These are phyloP conservation scores for Auriscalpium microsporum DNA, from an alignment of 768 basidiomycete genomes.

Conservation along the genomic window DNA sequence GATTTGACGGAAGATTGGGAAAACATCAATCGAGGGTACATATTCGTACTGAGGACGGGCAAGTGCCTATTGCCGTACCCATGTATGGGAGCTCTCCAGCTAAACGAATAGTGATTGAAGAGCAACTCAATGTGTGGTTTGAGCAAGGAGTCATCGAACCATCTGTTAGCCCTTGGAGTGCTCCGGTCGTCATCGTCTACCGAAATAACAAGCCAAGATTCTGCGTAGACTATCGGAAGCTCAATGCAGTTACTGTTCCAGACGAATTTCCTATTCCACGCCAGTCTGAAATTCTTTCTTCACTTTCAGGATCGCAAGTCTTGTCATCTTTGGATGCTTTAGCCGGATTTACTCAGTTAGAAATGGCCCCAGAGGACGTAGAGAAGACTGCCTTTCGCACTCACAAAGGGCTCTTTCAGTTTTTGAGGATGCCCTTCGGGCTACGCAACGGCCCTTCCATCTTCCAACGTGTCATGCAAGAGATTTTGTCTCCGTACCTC, in stretches of 20 bases:
- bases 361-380: constrained; percentile 20
- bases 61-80: background rate
- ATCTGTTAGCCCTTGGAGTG: constrained; percentile 30
- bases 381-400: constrained; percentile 31
- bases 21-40: constrained; percentile 1
- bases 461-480: too few relatives aligned
- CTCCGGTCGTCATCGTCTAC: constrained; percentile 27
- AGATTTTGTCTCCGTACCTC: background rate
- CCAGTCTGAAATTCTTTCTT: constrained; percentile 14
- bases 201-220: constrained; percentile 29
- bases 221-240: constrained; percentile 26
- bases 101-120: constrained; percentile 2
- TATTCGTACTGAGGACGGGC: background rate
- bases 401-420: too few relatives aligned
- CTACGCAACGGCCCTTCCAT: too few relatives aligned
- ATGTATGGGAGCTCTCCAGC: constrained; percentile 4
- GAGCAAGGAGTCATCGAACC: constrained; percentile 30
- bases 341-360: constrained; percentile 33
- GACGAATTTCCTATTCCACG: constrained; percentile 17
- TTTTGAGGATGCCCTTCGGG: too few relatives aligned
- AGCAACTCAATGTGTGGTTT: constrained; percentile 15
- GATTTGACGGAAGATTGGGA: constrained; percentile 20
- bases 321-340: constrained; percentile 29
- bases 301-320: constrained; percentile 20
- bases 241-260: constrained; percentile 19